Evolutionary conservation across 768 basidiomycete genomes (phyloP).

Genomic region (Filobasidium wieringae): DNA sequence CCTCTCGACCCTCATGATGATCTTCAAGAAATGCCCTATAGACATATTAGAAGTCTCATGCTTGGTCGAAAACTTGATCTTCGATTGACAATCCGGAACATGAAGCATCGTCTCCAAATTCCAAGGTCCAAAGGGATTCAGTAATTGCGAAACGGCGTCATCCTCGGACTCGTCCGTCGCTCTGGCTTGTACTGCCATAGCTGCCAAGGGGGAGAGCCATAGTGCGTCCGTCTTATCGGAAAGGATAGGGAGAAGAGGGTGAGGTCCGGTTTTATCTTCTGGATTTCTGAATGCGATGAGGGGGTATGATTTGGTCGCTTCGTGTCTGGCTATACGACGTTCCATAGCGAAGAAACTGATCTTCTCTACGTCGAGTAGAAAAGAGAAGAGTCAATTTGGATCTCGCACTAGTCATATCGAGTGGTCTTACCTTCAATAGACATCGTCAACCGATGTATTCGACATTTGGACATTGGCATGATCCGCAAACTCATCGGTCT

Average conservation of each 20-base stretch:
- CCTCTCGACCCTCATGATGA: constrained; percentile 68
- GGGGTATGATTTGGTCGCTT: constrained; percentile 51
- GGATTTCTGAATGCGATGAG: constrained; percentile 54
- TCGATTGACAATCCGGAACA: constrained; percentile 48
- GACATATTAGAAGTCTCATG: constrained; percentile 63
- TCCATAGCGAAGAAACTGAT: constrained; percentile 66
- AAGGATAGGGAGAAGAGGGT: constrained; percentile 64
- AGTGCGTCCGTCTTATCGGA: constrained; percentile 55
- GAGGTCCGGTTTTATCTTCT: constrained; percentile 42
- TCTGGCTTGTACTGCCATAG: constrained; percentile 41
- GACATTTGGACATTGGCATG: constrained; percentile 72
- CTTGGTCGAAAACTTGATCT: constrained; percentile 65
- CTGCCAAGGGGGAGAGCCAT: constrained; percentile 54
- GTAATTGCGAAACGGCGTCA: constrained; percentile 35
- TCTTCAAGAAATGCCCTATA: constrained; percentile 64
- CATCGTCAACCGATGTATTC: constrained; percentile 60
- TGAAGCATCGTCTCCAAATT: constrained; percentile 56
- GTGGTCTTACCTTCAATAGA: constrained; percentile 61
- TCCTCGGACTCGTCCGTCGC: constrained; percentile 21
- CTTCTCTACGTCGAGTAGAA: constrained; percentile 44
- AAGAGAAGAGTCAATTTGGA: not conserved
- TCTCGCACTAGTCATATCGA: too few relatives aligned
- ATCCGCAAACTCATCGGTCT: constrained; percentile 64
- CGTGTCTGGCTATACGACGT: constrained; percentile 57
- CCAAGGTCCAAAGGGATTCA: constrained; percentile 65